phyloP scores from a whole-genome alignment of 2,329 filamentous ascomycete species.

The Colletotrichum cereale region DNA sequence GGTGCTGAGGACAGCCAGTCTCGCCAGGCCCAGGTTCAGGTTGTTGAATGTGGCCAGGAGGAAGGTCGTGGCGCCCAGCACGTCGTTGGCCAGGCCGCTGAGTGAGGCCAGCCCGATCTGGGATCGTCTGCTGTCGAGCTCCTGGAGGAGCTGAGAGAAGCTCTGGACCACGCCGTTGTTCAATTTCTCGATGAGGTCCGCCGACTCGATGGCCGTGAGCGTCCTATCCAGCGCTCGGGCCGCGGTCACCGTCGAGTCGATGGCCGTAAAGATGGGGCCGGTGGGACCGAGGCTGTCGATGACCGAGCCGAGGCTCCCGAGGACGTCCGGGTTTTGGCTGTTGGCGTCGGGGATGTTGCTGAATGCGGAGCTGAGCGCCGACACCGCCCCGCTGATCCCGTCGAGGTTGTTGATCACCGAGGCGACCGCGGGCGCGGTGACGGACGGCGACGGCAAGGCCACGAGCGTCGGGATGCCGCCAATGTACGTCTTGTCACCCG shows the following conservation, averaged over 20 bases:
- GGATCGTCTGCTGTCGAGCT: neutral
- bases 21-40: neutral
- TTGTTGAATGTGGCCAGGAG: neutral
- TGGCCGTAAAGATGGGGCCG: neutral
- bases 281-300: neutral
- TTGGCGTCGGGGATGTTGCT: neutral
- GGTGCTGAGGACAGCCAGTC: neutral
- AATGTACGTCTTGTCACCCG: neutral
- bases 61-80: neutral
- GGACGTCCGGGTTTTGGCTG: neutral
- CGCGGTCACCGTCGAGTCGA: neutral
- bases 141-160: neutral
- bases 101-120: neutral
- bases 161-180: constrained; percentile 2
- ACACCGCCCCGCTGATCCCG: neutral
- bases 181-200: neutral
- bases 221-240: neutral
- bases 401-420: neutral
- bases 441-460: neutral
- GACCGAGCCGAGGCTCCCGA: neutral
- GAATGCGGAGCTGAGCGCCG: neutral
- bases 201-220: neutral
- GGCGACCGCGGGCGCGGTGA: neutral
- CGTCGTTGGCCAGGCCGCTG: neutral
- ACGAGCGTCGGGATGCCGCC: neutral